These are phyloP conservation scores for Claviceps pazoutovae DNA, from an alignment of 2,329 filamentous ascomycete species.

Conservation along the genomic window DNA sequence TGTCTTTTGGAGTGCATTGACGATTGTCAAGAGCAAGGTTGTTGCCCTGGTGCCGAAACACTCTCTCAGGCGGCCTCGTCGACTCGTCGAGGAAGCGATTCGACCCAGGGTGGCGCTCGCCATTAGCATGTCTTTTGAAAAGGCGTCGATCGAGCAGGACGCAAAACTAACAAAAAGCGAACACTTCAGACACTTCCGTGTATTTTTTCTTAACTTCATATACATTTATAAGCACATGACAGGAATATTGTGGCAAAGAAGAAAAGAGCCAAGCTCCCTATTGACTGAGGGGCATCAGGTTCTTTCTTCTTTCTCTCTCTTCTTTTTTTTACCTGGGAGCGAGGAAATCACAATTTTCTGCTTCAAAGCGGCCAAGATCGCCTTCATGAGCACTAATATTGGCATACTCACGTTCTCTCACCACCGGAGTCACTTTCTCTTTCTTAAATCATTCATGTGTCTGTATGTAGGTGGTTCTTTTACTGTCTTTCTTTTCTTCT, in stretches of 20 bases:
- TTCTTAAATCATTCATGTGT: no score
- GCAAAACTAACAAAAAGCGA: no score
- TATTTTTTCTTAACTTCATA: no score
- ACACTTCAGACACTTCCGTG: no score
- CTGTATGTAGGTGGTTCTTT: no score
- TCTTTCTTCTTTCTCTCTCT: neutral
- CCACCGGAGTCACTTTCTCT: no score
- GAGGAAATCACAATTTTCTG: no score
- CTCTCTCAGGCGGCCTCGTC: constrained; percentile 20
- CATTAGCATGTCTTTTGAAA: neutral
- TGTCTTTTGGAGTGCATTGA: constrained; percentile 36
- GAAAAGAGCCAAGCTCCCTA: no score
- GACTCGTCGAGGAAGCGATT: constrained; percentile 21
- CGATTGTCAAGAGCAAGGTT: constrained; percentile 21
- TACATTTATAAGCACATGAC: no score
- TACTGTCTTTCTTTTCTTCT: neutral
- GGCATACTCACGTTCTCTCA: neutral
- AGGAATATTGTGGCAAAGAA: no score
- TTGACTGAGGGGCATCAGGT: no score
- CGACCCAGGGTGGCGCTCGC: constrained; percentile 13
- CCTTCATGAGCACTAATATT: neutral
- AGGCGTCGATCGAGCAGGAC: no score
- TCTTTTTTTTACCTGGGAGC: neutral
- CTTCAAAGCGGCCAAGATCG: neutral
- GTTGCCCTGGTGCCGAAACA: constrained; percentile 18